phyloP scores from a whole-genome alignment of 257 asterid genomes.

The Prunella vulgaris region DNA sequence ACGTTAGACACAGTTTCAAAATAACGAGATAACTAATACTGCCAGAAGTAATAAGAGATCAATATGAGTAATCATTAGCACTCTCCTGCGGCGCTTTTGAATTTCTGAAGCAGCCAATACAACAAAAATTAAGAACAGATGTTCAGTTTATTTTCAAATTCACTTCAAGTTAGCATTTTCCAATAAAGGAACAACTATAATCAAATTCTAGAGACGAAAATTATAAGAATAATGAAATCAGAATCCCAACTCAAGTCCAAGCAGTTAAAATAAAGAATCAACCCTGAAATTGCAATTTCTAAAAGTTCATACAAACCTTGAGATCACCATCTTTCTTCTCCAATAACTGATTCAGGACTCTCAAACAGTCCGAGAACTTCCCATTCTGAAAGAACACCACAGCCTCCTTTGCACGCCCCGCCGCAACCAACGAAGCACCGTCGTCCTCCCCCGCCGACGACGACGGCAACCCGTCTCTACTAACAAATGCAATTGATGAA shows the following conservation, averaged over 20 bases:
- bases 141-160: not conserved
- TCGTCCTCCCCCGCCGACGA: conserved; percentile 46
- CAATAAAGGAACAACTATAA: not conserved
- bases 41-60: not conserved
- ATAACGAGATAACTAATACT: not conserved
- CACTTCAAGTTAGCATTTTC: conserved; percentile 1
- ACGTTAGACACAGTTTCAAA: not conserved
- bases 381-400: conserved; percentile 66
- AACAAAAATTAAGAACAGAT: not conserved
- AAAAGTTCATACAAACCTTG: conserved; percentile 34
- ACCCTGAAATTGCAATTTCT: not conserved
- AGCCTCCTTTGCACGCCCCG: conserved; percentile 78
- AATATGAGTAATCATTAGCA: not conserved
- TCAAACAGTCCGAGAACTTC: conserved; percentile 59
- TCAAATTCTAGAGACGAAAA: not conserved
- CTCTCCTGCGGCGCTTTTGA: not conserved
- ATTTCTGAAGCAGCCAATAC: not conserved
- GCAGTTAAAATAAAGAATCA: not conserved
- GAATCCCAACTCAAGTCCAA: not conserved
- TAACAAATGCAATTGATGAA: conserved; percentile 31
- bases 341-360: conserved; percentile 55
- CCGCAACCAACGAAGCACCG: conserved; percentile 44
- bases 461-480: conserved; percentile 28
- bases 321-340: conserved; percentile 61
- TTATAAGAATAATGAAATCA: not conserved